These are phyloP conservation scores for Spiromastix sp. DNA, from an alignment of 2,329 filamentous ascomycete species.

Conservation along the genomic window DNA sequence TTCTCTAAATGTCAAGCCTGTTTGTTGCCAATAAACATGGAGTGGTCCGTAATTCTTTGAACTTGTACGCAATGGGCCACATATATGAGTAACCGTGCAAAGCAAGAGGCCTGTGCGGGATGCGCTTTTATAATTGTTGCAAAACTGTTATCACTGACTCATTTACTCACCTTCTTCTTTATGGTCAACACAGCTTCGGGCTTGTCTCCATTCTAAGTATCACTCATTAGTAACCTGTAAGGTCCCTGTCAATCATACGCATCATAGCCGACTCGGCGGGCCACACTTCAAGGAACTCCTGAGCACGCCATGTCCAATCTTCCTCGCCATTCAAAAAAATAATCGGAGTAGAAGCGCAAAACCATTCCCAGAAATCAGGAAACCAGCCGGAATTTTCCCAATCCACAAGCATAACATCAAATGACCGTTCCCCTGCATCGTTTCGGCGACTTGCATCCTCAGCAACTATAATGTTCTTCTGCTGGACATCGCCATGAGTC, in stretches of 20 bases:
- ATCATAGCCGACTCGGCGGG: conserved; percentile 19
- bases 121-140: no score
- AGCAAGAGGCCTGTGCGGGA: no score
- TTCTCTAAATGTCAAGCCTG: no score
- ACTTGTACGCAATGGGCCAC: no score
- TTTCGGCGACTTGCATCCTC: conserved; percentile 15
- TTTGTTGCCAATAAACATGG: no score
- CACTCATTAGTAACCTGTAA: no score
- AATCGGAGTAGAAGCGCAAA: conserved; percentile 14
- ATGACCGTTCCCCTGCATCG: conserved; percentile 17
- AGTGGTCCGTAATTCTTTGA: no score
- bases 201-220: no score
- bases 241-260: conserved; percentile 20
- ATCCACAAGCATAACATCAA: conserved; percentile 20
- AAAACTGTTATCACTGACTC: no score
- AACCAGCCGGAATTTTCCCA: conserved; percentile 20
- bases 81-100: no score
- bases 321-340: conserved; percentile 10
- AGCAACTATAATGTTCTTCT: conserved; percentile 18
- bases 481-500: conserved; percentile 22
- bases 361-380: conserved; percentile 21
- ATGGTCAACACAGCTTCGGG: no score
- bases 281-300: conserved; percentile 20
- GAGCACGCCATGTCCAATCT: conserved; percentile 20
- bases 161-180: no score